Conservation (phyloP, 225 moss, liverwort and hornwort genomes). For the Asterella californica region DNA sequence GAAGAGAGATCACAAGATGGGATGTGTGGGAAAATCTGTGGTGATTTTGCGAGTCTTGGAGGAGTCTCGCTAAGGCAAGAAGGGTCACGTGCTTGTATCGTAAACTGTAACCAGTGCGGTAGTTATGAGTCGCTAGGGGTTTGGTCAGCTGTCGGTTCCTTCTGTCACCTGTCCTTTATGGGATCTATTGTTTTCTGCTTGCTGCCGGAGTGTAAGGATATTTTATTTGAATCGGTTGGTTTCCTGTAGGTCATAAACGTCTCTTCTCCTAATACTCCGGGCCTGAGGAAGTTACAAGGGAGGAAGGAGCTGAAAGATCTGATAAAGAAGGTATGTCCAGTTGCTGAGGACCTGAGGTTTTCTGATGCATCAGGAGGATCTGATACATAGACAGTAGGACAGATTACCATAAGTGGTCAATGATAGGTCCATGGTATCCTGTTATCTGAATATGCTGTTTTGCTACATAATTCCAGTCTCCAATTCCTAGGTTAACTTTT, state of each 20-base stretch:
- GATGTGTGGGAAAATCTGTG: neutral
- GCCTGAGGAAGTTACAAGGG: constrained; percentile 90
- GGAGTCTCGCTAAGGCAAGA: neutral
- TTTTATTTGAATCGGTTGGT: neutral
- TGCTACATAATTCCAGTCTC: too few relatives aligned
- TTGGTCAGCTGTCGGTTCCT: neutral
- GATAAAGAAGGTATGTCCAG: constrained; percentile 59
- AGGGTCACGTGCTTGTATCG: neutral
- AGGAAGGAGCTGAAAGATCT: constrained; percentile 94
- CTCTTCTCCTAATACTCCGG: constrained; percentile 97
- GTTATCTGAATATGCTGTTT: too few relatives aligned
- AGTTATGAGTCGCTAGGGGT: neutral
- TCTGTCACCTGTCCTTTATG: neutral
- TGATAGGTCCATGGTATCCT: too few relatives aligned
- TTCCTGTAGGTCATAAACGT: constrained; percentile 77
- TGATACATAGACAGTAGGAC: too few relatives aligned
- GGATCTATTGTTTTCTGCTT: neutral
- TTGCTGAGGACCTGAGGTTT: neutral
- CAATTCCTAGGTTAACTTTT: too few relatives aligned
- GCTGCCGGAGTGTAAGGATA: neutral
- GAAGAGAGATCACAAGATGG: neutral
- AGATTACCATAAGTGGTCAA: too few relatives aligned
- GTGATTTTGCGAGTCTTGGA: neutral
- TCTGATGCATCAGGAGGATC: too few relatives aligned
- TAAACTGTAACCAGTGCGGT: neutral